Evolutionary conservation across 2,329 filamentous ascomycete genomes (phyloP).

Genomic region (Fusarium penzigii): DNA sequence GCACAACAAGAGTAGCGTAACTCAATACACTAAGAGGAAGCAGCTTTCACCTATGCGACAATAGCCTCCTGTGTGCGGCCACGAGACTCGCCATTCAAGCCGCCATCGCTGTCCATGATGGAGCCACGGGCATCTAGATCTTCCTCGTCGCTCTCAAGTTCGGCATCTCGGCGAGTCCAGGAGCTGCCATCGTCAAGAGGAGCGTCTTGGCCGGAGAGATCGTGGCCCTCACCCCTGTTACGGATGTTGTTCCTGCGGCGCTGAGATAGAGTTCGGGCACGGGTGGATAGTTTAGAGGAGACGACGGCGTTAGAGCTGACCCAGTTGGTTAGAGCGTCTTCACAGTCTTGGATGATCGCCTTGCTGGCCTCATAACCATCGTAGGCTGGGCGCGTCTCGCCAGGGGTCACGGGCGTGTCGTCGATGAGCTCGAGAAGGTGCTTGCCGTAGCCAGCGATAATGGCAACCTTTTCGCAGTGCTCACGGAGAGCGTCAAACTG

Average conservation of each 20-base stretch:
- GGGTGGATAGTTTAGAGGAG: slow-evolving; percentile 80
- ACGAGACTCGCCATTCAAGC: slow-evolving; percentile 57
- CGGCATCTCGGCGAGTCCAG: slow-evolving; percentile 75
- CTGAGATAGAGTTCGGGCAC: slow-evolving; percentile 84
- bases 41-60: slow-evolving; percentile 39
- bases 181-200: slow-evolving; percentile 77
- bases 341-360: slow-evolving; percentile 98
- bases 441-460: slow-evolving; percentile 97
- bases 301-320: slow-evolving; percentile 88
- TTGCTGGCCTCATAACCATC: slow-evolving; percentile 98
- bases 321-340: slow-evolving; percentile 97
- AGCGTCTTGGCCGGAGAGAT: slow-evolving; percentile 80
- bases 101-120: slow-evolving; percentile 52
- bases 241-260: slow-evolving; percentile 74
- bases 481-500: slow-evolving; percentile 97
- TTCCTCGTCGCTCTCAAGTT: slow-evolving; percentile 66
- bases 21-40: background rate
- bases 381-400: slow-evolving; percentile 93
- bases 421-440: slow-evolving; percentile 97
- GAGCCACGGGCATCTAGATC: slow-evolving; percentile 57
- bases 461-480: slow-evolving; percentile 97
- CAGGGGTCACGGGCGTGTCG: slow-evolving; percentile 94
- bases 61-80: slow-evolving; percentile 57
- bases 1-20: background rate
- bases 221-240: slow-evolving; percentile 71